Conservation (phyloP, 2,329 filamentous ascomycete genomes). For the Aspergillus brasiliensis region DNA sequence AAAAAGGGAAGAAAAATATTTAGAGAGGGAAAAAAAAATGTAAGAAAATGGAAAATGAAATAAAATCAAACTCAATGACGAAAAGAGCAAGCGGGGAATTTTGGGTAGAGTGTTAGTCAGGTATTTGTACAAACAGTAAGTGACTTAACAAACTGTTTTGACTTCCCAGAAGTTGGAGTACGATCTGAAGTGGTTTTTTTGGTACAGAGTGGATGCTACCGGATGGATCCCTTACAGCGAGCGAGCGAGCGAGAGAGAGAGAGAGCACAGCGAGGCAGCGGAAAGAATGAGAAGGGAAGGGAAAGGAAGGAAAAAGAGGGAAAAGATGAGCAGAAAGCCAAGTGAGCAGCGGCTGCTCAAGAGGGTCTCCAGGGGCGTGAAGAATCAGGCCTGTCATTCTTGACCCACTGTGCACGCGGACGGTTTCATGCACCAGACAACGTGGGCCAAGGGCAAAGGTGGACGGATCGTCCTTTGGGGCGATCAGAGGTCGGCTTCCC, state of each 20-base stretch:
- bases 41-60: constrained; percentile 13
- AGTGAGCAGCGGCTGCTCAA: constrained; percentile 5
- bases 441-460: constrained; percentile 37
- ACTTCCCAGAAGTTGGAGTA: neutral
- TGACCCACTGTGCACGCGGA: constrained; percentile 43
- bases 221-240: constrained; percentile 6
- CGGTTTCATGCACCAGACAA: constrained; percentile 43
- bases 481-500: constrained; percentile 26
- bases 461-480: constrained; percentile 28
- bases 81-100: constrained; percentile 6
- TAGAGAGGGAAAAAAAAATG: neutral
- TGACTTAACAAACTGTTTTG: neutral
- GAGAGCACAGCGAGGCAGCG: constrained; percentile 4
- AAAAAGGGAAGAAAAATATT: constrained; percentile 11
- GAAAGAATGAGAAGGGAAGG: constrained; percentile 4
- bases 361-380: constrained; percentile 27
- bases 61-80: neutral
- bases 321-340: constrained; percentile 8
- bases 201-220: neutral
- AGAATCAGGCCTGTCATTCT: constrained; percentile 41
- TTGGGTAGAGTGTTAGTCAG: constrained; percentile 6
- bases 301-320: constrained; percentile 1
- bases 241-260: neutral
- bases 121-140: constrained; percentile 7
- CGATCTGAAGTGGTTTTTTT: neutral